These are phyloP conservation scores for Glycyrrhiza uralensis DNA, from an alignment of 306 rosid species.

Conservation along the genomic window DNA sequence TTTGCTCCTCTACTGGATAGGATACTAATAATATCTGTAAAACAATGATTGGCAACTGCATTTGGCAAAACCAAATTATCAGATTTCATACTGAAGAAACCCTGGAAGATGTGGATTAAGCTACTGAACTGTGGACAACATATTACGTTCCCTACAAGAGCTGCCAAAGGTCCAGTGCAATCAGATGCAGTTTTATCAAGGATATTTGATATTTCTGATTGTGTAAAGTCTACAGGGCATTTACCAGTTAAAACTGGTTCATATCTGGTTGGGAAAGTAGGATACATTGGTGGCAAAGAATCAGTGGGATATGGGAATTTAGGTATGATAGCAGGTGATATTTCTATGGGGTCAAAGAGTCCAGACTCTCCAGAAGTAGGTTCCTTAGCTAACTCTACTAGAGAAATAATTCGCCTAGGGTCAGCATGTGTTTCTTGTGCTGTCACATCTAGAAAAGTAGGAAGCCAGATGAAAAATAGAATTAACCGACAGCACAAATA, in stretches of 20 bases:
- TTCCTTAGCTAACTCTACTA: constrained; percentile 56
- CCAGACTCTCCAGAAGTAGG: constrained; percentile 51
- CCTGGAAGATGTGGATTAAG: constrained; percentile 87
- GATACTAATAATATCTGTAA: constrained; percentile 74
- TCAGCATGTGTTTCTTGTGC: constrained; percentile 45
- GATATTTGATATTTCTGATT: constrained; percentile 55
- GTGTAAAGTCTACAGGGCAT: constrained; percentile 86
- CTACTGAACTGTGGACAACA: constrained; percentile 95
- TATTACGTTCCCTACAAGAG: constrained; percentile 76
- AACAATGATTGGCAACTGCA: constrained; percentile 67
- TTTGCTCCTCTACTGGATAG: constrained; percentile 87
- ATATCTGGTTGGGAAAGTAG: constrained; percentile 73
- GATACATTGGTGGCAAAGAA: constrained; percentile 83
- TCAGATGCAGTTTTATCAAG: constrained; percentile 85
- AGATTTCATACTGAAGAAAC: constrained; percentile 58
- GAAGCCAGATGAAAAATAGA: constrained; percentile 65
- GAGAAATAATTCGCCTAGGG: constrained; percentile 35
- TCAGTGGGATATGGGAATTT: constrained; percentile 62
- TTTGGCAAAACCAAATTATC: constrained; percentile 65
- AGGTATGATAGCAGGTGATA: constrained; percentile 93
- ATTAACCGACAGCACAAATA: constrained; percentile 57
- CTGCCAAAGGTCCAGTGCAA: constrained; percentile 87
- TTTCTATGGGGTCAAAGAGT: constrained; percentile 84
- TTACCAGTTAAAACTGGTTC: constrained; percentile 85
- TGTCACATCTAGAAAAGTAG: constrained; percentile 55